A percentile compares a stretch with the other conserved stretches of the same genome.
phyloP scores from a whole-genome alignment of 345 rosid species.

The Pugionium cornutum region DNA sequence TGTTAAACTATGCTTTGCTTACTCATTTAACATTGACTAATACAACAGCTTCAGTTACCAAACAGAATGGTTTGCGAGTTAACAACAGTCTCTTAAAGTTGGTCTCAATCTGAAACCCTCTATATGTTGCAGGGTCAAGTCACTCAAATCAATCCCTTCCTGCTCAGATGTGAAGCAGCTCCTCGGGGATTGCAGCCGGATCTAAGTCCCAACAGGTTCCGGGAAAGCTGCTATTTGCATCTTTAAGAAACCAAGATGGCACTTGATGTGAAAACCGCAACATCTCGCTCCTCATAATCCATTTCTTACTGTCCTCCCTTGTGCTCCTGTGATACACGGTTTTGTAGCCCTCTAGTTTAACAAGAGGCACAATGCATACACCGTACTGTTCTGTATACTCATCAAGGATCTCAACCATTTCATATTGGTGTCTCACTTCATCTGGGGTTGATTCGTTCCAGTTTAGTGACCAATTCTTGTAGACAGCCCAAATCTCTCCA shows the following conservation, averaged over 20 bases:
- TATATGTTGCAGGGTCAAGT: too few relatives aligned
- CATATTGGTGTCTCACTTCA: constrained; percentile 79
- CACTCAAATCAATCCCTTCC: constrained; percentile 42
- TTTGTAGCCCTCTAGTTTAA: constrained; percentile 79
- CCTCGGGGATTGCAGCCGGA: constrained; percentile 97
- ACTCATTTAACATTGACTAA: constrained; percentile 34
- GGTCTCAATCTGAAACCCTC: constrained; percentile 30
- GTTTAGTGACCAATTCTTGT: constrained; percentile 81
- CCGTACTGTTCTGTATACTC: constrained; percentile 93
- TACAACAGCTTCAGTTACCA: constrained; percentile 35
- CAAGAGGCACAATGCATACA: constrained; percentile 70
- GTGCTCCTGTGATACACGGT: constrained; percentile 75
- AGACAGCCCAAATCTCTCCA: constrained; percentile 95
- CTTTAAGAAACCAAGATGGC: constrained; percentile 83
- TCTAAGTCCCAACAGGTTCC: constrained; percentile 94
- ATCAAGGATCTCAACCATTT: constrained; percentile 96
- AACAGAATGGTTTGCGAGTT: constrained; percentile 29
- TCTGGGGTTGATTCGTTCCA: constrained; percentile 88
- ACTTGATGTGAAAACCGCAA: constrained; percentile 88
- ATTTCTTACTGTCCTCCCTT: constrained; percentile 58
- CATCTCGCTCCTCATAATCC: constrained; percentile 96
- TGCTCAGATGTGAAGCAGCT: constrained; percentile 63
- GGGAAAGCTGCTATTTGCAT: constrained; percentile 58
- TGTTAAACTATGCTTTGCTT: constrained; percentile 38
- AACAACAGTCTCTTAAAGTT: constrained; percentile 35